A percentile compares a stretch with the other conserved stretches of the same genome.
These are phyloP conservation scores for Penicillium odoratum DNA, from an alignment of 495 filamentous ascomycete species.

Conservation along the genomic window DNA sequence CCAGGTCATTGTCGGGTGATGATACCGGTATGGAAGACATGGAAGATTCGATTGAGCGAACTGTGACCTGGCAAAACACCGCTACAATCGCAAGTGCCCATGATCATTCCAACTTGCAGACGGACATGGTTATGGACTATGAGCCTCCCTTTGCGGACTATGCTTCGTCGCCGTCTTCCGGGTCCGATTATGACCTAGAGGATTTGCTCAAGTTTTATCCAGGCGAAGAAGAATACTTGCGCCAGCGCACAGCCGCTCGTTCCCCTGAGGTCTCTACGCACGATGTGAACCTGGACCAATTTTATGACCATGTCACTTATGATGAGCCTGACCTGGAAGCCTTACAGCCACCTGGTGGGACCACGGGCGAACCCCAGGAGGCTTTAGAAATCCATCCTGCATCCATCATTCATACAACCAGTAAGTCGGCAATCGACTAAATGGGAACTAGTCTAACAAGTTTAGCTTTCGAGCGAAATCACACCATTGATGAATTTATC, in stretches of 20 bases:
- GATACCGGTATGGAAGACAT: conserved; percentile 24
- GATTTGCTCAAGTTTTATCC: conserved; percentile 42
- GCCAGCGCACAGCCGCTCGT: conserved; percentile 9
- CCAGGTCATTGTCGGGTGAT: conserved; percentile 5
- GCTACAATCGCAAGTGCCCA: conserved; percentile 27
- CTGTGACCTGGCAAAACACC: conserved; percentile 16
- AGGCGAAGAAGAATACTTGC: conserved; percentile 29
- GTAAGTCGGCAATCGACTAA: conserved; percentile 21
- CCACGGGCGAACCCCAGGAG: conserved; percentile 9
- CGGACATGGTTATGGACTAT: conserved; percentile 33
- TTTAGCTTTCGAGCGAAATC: conserved; percentile 44
- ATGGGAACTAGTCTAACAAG: conserved; percentile 13
- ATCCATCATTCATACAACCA: conserved; percentile 36
- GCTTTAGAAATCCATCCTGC: conserved; percentile 28
- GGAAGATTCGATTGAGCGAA: conserved; percentile 23
- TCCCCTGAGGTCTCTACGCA: conserved; percentile 13
- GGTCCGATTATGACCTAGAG: conserved; percentile 31
- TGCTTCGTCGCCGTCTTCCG: conserved; percentile 13
- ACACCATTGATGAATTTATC: conserved; percentile 47
- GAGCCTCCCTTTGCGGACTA: conserved; percentile 23
- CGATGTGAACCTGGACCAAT: conserved; percentile 38
- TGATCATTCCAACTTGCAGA: conserved; percentile 18
- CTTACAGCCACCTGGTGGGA: conserved; percentile 5
- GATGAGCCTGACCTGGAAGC: conserved; percentile 18
- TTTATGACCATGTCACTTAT: conserved; percentile 31